Percentiles rank a stretch among this genome's conserved stretches.
Evolutionary conservation across 352 stramenopile species (phyloP).

Genomic region (Pythium aristosporum): DNA sequence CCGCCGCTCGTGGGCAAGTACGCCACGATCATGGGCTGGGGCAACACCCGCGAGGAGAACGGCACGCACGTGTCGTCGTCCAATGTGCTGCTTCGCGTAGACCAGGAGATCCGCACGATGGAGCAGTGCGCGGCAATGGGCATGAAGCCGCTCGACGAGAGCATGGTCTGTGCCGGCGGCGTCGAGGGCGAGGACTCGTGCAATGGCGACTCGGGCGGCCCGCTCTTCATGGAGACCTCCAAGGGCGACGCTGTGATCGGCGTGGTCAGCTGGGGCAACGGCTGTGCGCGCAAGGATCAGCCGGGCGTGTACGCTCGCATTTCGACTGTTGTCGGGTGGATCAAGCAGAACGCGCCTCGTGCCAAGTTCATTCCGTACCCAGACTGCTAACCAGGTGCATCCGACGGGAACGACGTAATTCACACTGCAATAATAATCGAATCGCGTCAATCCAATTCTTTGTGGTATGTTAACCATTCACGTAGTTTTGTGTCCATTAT

Average conservation of each 20-base stretch:
- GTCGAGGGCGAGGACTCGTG: constrained; percentile 7
- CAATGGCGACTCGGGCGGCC: constrained; percentile 7
- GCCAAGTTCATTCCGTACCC: constrained; percentile 9
- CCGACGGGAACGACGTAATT: no score
- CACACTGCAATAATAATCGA: no score
- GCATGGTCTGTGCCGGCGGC: constrained; percentile 3
- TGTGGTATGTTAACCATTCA: no score
- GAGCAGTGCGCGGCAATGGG: neutral
- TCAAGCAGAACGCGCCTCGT: constrained; percentile 9
- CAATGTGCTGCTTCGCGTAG: constrained; percentile 4
- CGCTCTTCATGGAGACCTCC: constrained; percentile 7
- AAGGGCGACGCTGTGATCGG: neutral
- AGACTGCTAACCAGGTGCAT: neutral
- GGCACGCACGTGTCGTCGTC: constrained; percentile 13
- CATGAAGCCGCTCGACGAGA: neutral
- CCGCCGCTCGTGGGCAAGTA: constrained; percentile 11
- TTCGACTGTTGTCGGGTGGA: constrained; percentile 1
- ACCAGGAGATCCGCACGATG: neutral
- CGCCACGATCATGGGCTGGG: constrained; percentile 19
- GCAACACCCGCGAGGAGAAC: constrained; percentile 15
- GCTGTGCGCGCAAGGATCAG: constrained; percentile 3
- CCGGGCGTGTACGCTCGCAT: constrained; percentile 7
- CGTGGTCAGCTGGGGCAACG: constrained; percentile 7
- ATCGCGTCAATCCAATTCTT: no score
- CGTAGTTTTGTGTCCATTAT: no score